Evolutionary conservation across 2,329 filamentous ascomycete species (phyloP).

Genomic region (Colletotrichum tanaceti): DNA sequence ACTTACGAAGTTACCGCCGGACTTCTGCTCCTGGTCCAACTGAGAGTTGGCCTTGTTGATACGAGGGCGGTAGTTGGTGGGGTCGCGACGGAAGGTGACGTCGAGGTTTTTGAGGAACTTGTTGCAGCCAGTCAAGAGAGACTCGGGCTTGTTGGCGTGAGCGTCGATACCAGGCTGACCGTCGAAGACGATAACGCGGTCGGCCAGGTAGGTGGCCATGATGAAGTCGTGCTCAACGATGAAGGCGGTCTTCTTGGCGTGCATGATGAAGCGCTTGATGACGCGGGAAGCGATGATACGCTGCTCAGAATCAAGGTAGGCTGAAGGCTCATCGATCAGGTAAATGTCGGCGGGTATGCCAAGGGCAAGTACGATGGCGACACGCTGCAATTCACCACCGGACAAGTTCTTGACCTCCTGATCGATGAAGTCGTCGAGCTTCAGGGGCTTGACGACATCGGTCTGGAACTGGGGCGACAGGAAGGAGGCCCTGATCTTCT

Average conservation of each 20-base stretch:
- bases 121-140: slow-evolving; percentile 95
- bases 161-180: slow-evolving; percentile 90
- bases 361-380: slow-evolving; percentile 96
- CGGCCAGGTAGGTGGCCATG: slow-evolving; percentile 83
- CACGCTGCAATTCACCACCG: slow-evolving; percentile 99
- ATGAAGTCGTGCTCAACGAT: slow-evolving; percentile 99
- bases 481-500: slow-evolving; percentile 98
- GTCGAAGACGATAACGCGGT: slow-evolving; percentile 98
- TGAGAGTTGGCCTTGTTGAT: slow-evolving; percentile 98
- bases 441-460: slow-evolving; percentile 99
- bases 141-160: slow-evolving; percentile 90
- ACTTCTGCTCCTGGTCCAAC: slow-evolving; percentile 97
- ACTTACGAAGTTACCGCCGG: slow-evolving; percentile 89
- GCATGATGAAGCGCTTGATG: slow-evolving; percentile 99
- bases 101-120: slow-evolving; percentile 95
- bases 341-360: slow-evolving; percentile 98
- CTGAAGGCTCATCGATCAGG: slow-evolving; percentile 96
- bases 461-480: slow-evolving; percentile 98
- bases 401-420: slow-evolving; percentile 99
- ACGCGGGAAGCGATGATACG: slow-evolving; percentile 97
- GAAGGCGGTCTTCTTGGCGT: slow-evolving; percentile 99
- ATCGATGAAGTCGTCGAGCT: slow-evolving; percentile 98
- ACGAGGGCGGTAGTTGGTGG: slow-evolving; percentile 93
- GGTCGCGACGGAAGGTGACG: slow-evolving; percentile 98
- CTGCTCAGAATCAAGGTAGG: slow-evolving; percentile 98